phyloP scores from a whole-genome alignment of 805 yeast genomes.

The Myxozyma melibiosi region DNA sequence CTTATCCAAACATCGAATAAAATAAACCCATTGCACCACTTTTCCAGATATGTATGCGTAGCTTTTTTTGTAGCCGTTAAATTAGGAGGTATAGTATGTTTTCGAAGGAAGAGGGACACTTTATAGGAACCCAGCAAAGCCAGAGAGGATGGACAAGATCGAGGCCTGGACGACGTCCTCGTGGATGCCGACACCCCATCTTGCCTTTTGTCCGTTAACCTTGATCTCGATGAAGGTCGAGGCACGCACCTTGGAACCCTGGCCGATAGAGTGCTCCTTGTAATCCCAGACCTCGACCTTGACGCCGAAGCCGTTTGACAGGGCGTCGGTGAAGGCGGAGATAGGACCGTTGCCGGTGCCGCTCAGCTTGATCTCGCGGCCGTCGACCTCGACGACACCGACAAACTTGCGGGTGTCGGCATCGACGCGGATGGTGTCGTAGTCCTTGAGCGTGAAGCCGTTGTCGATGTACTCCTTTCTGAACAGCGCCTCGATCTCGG shows the following conservation, averaged over 20 bases:
- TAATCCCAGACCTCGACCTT: slow-evolving; percentile 66
- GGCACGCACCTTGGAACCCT: slow-evolving; percentile 69
- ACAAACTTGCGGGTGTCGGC: slow-evolving; percentile 50
- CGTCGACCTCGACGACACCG: slow-evolving; percentile 55
- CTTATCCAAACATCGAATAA: too few relatives aligned
- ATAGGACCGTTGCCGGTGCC: slow-evolving; percentile 85
- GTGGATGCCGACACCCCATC: slow-evolving; percentile 92
- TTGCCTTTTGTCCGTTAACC: slow-evolving; percentile 45
- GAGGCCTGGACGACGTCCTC: slow-evolving; percentile 90
- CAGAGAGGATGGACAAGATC: slow-evolving; percentile 51
- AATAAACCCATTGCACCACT: too few relatives aligned
- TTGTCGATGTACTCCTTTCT: slow-evolving; percentile 54
- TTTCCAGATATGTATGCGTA: too few relatives aligned
- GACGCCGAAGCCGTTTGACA: slow-evolving; percentile 52
- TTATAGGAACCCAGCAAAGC: slow-evolving; percentile 31
- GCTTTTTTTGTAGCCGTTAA: too few relatives aligned
- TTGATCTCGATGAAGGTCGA: slow-evolving; percentile 72
- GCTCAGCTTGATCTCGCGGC: slow-evolving; percentile 45
- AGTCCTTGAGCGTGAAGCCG: slow-evolving; percentile 48
- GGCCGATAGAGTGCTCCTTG: slow-evolving; percentile 79
- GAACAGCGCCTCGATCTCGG: slow-evolving; percentile 67
- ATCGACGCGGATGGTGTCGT: slow-evolving; percentile 49
- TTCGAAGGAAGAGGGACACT: too few relatives aligned
- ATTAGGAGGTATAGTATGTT: too few relatives aligned
- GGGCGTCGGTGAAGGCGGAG: slow-evolving; percentile 70